Percentiles rank a stretch among this genome's conserved stretches.
phyloP scores from a whole-genome alignment of 2,329 filamentous ascomycete genomes.

The Dryadomyces quercus-mongolicae region DNA sequence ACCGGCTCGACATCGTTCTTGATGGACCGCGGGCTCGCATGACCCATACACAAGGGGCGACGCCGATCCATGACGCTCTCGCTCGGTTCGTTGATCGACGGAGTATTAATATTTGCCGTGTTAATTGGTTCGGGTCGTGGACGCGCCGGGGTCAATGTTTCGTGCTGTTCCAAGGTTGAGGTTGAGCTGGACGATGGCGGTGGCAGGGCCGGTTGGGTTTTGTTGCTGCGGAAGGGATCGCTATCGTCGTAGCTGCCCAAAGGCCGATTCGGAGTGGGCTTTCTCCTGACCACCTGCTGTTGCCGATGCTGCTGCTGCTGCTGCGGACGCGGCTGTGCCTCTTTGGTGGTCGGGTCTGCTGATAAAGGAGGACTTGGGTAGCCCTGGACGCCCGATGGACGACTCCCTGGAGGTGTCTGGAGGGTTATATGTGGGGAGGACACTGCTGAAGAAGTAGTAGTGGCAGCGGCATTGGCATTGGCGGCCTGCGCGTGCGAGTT shows the following conservation, averaged over 20 bases:
- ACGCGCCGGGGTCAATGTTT: background rate
- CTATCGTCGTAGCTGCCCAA: constrained; percentile 11
- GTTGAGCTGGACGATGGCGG: no score
- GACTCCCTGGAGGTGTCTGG: constrained; percentile 8
- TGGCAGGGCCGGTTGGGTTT: no score
- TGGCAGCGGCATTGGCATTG: background rate
- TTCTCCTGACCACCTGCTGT: constrained; percentile 6
- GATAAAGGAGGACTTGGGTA: constrained; percentile 28
- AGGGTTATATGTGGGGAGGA: constrained; percentile 8
- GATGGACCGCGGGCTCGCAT: constrained; percentile 10
- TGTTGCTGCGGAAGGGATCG: constrained; percentile 14
- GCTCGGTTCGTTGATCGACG: background rate
- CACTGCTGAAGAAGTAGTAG: constrained; percentile 8
- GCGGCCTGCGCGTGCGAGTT: constrained; percentile 20
- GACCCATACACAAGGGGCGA: constrained; percentile 19
- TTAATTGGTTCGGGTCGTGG: background rate
- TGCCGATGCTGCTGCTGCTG: background rate
- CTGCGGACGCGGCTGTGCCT: background rate
- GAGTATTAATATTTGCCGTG: background rate
- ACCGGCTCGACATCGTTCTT: constrained; percentile 15
- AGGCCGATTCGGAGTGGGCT: constrained; percentile 5
- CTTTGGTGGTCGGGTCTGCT: constrained; percentile 13
- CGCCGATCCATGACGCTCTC: constrained; percentile 27
- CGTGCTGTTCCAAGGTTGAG: no score
- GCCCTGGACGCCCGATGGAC: constrained; percentile 9